Base-by-base conservation (phyloP, 2,329 filamentous ascomycete species). In the Botryosphaeria dothidea region DNA sequence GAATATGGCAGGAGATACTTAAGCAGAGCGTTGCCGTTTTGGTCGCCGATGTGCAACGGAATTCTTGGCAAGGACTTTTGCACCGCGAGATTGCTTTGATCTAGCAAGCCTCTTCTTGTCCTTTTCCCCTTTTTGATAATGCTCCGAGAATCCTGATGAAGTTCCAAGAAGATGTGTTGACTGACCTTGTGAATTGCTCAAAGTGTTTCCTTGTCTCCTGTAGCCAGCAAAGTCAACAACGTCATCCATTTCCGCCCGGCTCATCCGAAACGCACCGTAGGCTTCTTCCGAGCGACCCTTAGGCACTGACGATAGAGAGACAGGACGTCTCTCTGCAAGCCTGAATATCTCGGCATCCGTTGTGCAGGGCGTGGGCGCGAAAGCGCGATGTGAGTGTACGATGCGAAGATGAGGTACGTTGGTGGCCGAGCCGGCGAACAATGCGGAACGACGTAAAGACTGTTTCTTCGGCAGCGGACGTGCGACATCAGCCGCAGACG, bases 311-410 rank as follows among this genome's bases (percentile, higher is more conserved):
- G 88, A 77, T 98, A 99, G 15, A 99, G 86, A 36, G 88, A 84
- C 60, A 98, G 78, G 3, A 97, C 94, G 73, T 97, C 92, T 72
- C 87, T 90, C 76, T 98, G 94, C n/a, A 98, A 83, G 38, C 95
- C 95, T 7, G 93, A 96, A 27, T 93, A 82, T 71, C 88, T 85
- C 23, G 70, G 71, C 76, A 78, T 78, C n/a, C 29, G 36, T 34
- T 23, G 52, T 31, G 34, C 52, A 17, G 21, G 15, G 13, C 15
- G 23, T 19, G 23, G 19, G 25, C 23, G 54, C 13, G 17, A 13
- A 17, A 19, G 41, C n/a, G 25, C 17, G 23, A 17, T 15, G 21
- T 43, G 4, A 21, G 7, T 21, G 11, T 13, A 15, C 45, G 23
- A 17, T 27, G 17, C 15, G 19, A n/a, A 13, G 41, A 45, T 46